A percentile compares a stretch with the other conserved stretches of the same genome.
Conservation (phyloP, 2,329 filamentous ascomycete genomes). For the Trichophyton verrucosum region DNA sequence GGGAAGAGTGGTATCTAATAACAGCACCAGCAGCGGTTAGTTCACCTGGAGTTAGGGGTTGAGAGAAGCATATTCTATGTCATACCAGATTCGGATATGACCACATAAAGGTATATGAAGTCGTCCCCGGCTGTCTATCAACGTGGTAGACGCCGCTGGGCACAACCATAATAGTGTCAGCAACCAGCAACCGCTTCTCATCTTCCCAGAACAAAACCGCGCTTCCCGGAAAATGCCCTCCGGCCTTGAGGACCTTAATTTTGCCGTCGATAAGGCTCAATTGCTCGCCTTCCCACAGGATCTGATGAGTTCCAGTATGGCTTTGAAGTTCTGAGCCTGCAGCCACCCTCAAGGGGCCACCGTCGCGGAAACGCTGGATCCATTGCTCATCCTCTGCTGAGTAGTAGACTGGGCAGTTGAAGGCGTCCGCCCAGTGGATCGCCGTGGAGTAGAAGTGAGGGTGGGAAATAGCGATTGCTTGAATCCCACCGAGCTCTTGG, state of each 20-base stretch:
- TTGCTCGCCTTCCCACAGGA: slow-evolving; percentile 21
- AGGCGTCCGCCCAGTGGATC: slow-evolving; percentile 57
- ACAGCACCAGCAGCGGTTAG: no score
- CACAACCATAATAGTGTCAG: slow-evolving; percentile 64
- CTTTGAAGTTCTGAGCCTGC: slow-evolving; percentile 13
- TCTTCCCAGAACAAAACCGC: slow-evolving; percentile 51
- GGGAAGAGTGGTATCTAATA: slow-evolving; percentile 53
- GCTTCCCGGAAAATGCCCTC: slow-evolving; percentile 70
- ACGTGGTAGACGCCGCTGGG: slow-evolving; percentile 32
- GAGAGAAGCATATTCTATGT: no score
- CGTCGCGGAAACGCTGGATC: slow-evolving; percentile 39
- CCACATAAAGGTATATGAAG: slow-evolving; percentile 60
- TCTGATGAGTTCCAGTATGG: slow-evolving; percentile 18
- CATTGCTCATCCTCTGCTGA: slow-evolving; percentile 53
- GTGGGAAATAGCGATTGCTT: slow-evolving; percentile 63
- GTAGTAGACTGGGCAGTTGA: slow-evolving; percentile 58
- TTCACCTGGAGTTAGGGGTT: no score
- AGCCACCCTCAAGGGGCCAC: slow-evolving; percentile 26
- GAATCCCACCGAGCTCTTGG: slow-evolving; percentile 50
- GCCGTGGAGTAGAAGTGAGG: slow-evolving; percentile 75
- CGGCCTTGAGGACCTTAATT: slow-evolving; percentile 45
- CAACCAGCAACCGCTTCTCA: slow-evolving; percentile 54
- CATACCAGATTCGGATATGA: slow-evolving; percentile 51
- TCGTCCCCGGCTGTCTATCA: slow-evolving; percentile 32
- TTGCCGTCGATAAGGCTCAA: slow-evolving; percentile 24